phyloP scores from a whole-genome alignment of 139 green algal species.

The Gonium pectorale region DNA sequence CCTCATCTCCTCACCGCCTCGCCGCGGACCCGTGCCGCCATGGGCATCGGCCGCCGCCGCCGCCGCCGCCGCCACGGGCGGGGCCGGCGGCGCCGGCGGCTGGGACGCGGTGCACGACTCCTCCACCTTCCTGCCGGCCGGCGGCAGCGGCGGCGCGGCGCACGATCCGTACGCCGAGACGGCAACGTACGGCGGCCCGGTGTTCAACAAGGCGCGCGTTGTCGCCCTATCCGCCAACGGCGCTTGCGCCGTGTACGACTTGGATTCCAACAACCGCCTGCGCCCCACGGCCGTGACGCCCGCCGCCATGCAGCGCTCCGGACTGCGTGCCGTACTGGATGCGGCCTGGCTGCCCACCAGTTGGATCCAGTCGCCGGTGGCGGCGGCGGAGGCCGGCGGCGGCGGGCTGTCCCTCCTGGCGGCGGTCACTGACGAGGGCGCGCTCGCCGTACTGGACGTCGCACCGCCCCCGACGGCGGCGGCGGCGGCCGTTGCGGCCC shows the following conservation, averaged over 20 bases:
- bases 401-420: slow-evolving; percentile 54
- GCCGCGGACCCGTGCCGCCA: neutral
- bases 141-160: too few species aligned
- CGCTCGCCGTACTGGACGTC: slow-evolving; percentile 35
- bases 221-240: slow-evolving; percentile 71
- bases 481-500: neutral
- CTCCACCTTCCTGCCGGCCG: neutral
- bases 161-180: neutral
- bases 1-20: neutral
- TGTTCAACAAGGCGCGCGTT: slow-evolving; percentile 51
- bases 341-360: slow-evolving; percentile 73
- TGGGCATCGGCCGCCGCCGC: neutral
- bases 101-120: neutral
- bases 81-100: neutral
- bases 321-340: slow-evolving; percentile 64
- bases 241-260: slow-evolving; percentile 73
- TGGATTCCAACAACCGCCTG: slow-evolving; percentile 61
- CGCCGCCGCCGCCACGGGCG: neutral
- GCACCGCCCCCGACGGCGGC: neutral
- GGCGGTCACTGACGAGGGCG: slow-evolving; percentile 48
- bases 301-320: slow-evolving; percentile 12
- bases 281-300: slow-evolving; percentile 12
- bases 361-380: neutral
- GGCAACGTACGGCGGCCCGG: too few species aligned
- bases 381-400: slow-evolving; percentile 23